Conservation (phyloP, 306 rosid genomes). For the Quercus ilex region DNA sequence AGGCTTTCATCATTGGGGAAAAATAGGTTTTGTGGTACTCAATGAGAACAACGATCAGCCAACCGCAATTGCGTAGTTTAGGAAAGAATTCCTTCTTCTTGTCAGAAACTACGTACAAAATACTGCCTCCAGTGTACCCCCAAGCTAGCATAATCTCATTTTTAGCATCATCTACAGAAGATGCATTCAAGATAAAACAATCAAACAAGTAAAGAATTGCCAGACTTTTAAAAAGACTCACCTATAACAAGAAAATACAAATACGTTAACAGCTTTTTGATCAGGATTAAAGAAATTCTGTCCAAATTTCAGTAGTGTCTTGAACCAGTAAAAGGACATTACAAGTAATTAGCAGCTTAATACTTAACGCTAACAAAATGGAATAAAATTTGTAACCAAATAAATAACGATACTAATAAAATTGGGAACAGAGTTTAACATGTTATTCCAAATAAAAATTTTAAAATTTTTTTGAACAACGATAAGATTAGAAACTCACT, state of each 20-base stretch:
- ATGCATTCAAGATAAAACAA: conserved; percentile 43
- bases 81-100: conserved; percentile 30
- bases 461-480: background rate
- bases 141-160: conserved; percentile 43
- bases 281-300: background rate
- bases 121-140: conserved; percentile 23
- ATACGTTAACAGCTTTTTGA: background rate
- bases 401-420: background rate
- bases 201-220: conserved; percentile 44
- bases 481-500: background rate
- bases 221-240: conserved; percentile 37
- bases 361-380: background rate
- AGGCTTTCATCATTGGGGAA: background rate
- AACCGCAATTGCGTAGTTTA: conserved; percentile 35
- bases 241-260: conserved; percentile 24
- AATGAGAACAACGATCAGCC: conserved; percentile 44
- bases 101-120: conserved; percentile 28
- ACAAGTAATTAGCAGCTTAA: background rate
- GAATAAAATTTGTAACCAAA: background rate
- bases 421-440: background rate
- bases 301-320: background rate
- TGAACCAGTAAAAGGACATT: background rate
- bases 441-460: background rate
- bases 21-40: conserved; percentile 17
- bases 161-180: conserved; percentile 23